A percentile compares a stretch with the other conserved stretches of the same genome.
phyloP scores from a whole-genome alignment of 129 eudicot species.

The Deinandra increscens region DNA sequence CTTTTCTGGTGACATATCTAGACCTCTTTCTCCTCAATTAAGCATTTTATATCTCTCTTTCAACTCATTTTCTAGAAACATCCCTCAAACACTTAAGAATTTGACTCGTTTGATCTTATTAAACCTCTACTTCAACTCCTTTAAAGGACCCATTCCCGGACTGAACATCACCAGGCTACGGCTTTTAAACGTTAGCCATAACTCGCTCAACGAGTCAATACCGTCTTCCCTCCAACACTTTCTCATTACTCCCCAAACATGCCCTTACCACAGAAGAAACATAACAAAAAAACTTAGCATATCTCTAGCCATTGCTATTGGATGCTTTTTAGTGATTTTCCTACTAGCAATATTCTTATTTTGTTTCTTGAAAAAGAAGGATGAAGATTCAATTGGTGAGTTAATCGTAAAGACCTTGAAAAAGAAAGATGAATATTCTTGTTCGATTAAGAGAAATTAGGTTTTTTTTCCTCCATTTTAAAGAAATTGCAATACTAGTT shows the following conservation, averaged over 20 bases:
- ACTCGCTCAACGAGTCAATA: constrained; percentile 61
- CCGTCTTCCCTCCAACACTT: constrained; percentile 63
- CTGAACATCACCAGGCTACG: constrained; percentile 53
- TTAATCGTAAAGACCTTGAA: constrained; percentile 56
- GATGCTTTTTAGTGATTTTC: constrained; percentile 37
- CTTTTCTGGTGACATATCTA: constrained; percentile 57
- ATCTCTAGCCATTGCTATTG: constrained; percentile 60
- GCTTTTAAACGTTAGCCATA: constrained; percentile 60
- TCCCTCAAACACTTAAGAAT: constrained; percentile 44
- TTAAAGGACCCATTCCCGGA: constrained; percentile 62
- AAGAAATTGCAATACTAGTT: no score
- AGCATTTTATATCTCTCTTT: constrained; percentile 63
- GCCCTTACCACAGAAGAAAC: constrained; percentile 23
- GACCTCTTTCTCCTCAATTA: constrained; percentile 45
- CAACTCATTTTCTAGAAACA: constrained; percentile 59
- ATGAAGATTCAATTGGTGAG: constrained; percentile 27
- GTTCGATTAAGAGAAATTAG: no score
- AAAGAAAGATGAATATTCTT: no score
- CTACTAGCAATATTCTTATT: constrained; percentile 37
- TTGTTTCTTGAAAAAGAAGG: constrained; percentile 57
- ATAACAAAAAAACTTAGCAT: constrained; percentile 43
- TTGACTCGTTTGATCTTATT: constrained; percentile 52
- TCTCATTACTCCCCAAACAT: constrained; percentile 26
- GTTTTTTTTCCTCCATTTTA: no score
- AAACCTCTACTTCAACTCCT: constrained; percentile 58